Conservation (phyloP, 352 stramenopile genomes). For the Globisporangium paroecandrum region DNA sequence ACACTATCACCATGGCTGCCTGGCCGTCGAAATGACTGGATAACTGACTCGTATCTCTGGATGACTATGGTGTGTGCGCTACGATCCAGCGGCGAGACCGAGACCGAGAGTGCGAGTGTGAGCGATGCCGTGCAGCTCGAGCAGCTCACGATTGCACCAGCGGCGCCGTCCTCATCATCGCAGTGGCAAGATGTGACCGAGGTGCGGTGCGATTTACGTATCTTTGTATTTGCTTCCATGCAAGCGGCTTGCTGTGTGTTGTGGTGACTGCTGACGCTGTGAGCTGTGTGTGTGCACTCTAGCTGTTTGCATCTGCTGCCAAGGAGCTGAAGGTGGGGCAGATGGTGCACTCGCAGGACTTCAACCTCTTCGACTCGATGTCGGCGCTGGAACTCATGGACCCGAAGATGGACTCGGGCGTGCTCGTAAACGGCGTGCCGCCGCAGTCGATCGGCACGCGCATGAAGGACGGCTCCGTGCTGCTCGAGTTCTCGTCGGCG, state of each 20-base stretch:
- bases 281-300: not conserved
- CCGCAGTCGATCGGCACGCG: slow-evolving; percentile 54
- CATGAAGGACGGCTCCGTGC: slow-evolving; percentile 34
- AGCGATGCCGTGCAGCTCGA: slow-evolving; percentile 23
- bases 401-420: slow-evolving; percentile 92
- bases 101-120: slow-evolving; percentile 2
- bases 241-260: not conserved
- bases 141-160: slow-evolving; percentile 24
- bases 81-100: slow-evolving; percentile 7
- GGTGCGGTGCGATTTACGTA: slow-evolving; percentile 18
- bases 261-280: not conserved
- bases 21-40: not conserved
- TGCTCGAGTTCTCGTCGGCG: slow-evolving; percentile 61
- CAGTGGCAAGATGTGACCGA: slow-evolving; percentile 52
- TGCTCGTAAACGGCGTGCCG: slow-evolving; percentile 58
- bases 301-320: slow-evolving; percentile 30
- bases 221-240: not conserved
- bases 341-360: slow-evolving; percentile 72
- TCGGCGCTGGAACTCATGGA: slow-evolving; percentile 93
- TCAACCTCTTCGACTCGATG: slow-evolving; percentile 94
- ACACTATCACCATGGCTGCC: not conserved
- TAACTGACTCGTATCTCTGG: not conserved
- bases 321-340: slow-evolving; percentile 82
- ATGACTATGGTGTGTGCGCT: slow-evolving; percentile 17
- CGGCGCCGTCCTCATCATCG: slow-evolving; percentile 22